These are phyloP conservation scores for Pilatotrama ljubarskyi DNA, from an alignment of 768 basidiomycete genomes.

Conservation along the genomic window DNA sequence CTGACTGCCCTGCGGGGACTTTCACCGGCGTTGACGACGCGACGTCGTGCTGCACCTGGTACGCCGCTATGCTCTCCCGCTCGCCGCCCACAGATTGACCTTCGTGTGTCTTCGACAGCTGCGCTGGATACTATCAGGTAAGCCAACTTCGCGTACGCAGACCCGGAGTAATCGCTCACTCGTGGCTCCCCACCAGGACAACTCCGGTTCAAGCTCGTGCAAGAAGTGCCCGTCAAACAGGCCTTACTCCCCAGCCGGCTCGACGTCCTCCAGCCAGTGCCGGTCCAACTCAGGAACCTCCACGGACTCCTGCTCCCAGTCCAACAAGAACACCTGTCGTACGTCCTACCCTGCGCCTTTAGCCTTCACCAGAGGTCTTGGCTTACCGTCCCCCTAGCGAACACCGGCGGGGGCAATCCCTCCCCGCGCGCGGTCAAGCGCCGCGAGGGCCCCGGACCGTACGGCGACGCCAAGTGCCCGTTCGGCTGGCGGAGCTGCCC, in stretches of 20 bases:
- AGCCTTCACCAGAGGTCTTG: too few relatives aligned
- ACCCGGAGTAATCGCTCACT: too few relatives aligned
- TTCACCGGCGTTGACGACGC: conserved; percentile 14
- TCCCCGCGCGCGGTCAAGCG: background rate
- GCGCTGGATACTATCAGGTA: conserved; percentile 20
- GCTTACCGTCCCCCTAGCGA: background rate
- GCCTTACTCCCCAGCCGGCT: conserved; percentile 15
- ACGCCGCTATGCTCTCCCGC: background rate
- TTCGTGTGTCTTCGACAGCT: background rate
- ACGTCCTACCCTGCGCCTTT: background rate
- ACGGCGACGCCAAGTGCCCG: conserved; percentile 1
- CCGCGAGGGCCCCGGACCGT: background rate
- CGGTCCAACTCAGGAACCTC: conserved; percentile 7
- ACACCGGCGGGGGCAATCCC: conserved; percentile 10
- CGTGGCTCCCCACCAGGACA: background rate
- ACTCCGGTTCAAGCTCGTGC: conserved; percentile 12
- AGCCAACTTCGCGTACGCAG: background rate
- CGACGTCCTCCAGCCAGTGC: background rate
- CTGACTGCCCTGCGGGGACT: conserved; percentile 17
- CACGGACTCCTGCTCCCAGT: conserved; percentile 4
- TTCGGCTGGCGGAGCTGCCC: conserved; percentile 18
- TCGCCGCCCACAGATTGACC: background rate
- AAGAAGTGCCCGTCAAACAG: conserved; percentile 12
- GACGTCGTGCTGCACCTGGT: conserved; percentile 21
- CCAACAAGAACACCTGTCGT: conserved; percentile 15